Percentiles rank a stretch among this genome's conserved stretches.
phyloP scores from a whole-genome alignment of 257 asterid genomes.

The Solanum boliviense region DNA sequence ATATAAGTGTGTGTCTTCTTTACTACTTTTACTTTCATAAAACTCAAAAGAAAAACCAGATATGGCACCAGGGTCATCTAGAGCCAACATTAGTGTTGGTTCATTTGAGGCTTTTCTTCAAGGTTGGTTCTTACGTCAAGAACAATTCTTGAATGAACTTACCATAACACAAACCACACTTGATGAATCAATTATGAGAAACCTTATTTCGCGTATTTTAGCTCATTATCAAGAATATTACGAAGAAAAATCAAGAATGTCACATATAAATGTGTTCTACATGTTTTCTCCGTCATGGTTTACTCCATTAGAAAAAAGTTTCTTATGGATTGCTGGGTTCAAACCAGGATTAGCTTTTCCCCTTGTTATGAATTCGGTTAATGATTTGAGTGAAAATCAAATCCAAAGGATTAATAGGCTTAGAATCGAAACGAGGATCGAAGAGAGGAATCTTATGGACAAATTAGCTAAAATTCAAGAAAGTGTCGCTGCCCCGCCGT shows the following conservation, averaged over 20 bases:
- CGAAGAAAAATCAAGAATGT: slow-evolving; percentile 31
- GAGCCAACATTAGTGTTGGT: neutral
- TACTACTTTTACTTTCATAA: neutral
- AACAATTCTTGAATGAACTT: slow-evolving; percentile 13
- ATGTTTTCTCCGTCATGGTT: slow-evolving; percentile 47
- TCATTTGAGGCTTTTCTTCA: slow-evolving; percentile 18
- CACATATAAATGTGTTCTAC: slow-evolving; percentile 18
- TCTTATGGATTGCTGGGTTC: slow-evolving; percentile 47
- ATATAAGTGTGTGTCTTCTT: neutral
- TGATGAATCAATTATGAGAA: neutral
- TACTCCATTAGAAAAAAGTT: slow-evolving; percentile 30
- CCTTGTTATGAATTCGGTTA: slow-evolving; percentile 2
- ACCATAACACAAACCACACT: slow-evolving; percentile 2
- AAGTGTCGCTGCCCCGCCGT: slow-evolving; percentile 41
- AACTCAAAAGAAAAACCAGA: neutral
- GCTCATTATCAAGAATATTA: slow-evolving; percentile 39
- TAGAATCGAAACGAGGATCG: slow-evolving; percentile 12
- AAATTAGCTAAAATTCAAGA: slow-evolving; percentile 50
- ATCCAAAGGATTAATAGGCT: slow-evolving; percentile 1
- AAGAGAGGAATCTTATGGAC: slow-evolving; percentile 21
- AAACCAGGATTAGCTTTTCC: slow-evolving; percentile 29
- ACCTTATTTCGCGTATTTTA: slow-evolving; percentile 18
- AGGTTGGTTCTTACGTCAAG: slow-evolving; percentile 31
- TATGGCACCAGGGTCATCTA: slow-evolving; percentile 6
- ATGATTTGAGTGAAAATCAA: slow-evolving; percentile 21